Percentiles rank a stretch among this genome's conserved stretches.
These are phyloP conservation scores for Hericium coralloides DNA, from an alignment of 768 basidiomycete genomes.

Conservation along the genomic window DNA sequence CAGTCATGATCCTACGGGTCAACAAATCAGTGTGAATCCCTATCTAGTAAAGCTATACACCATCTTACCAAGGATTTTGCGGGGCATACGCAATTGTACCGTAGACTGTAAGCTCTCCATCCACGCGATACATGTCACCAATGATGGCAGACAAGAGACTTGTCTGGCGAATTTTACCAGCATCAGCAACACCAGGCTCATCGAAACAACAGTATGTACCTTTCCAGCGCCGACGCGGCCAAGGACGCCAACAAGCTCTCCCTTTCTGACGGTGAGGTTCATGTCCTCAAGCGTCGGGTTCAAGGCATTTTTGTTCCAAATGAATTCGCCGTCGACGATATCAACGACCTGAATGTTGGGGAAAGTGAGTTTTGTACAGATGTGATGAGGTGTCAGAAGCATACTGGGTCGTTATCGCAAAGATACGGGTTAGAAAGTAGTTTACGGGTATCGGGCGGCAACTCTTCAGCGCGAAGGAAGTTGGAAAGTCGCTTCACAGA, in stretches of 20 bases:
- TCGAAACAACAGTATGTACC: slow-evolving; percentile 27
- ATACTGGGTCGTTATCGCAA: slow-evolving; percentile 52
- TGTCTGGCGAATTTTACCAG: slow-evolving; percentile 33
- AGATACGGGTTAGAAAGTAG: slow-evolving; percentile 35
- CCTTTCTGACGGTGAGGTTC: slow-evolving; percentile 65
- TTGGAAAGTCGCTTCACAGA: slow-evolving; percentile 69
- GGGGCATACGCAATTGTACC: slow-evolving; percentile 78
- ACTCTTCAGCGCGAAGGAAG: slow-evolving; percentile 72
- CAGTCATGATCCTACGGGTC: slow-evolving; percentile 63
- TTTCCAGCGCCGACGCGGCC: slow-evolving; percentile 92
- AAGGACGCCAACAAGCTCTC: slow-evolving; percentile 76
- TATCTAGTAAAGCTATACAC: background rate
- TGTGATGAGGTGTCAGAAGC: background rate
- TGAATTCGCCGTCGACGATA: slow-evolving; percentile 72
- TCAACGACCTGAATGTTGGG: slow-evolving; percentile 40
- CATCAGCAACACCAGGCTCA: slow-evolving; percentile 2
- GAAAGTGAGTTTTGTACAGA: background rate
- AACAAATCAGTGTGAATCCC: background rate
- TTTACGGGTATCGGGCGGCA: slow-evolving; percentile 70
- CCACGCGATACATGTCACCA: slow-evolving; percentile 74
- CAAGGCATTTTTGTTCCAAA: slow-evolving; percentile 53
- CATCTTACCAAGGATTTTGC: slow-evolving; percentile 72
- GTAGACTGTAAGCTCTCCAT: slow-evolving; percentile 61
- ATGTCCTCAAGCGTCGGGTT: slow-evolving; percentile 72
- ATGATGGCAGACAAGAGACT: slow-evolving; percentile 73